Percentiles rank a stretch among this genome's conserved stretches.
Evolutionary conservation across 352 stramenopile species (phyloP).

Genomic region (Globisporangium polare): DNA sequence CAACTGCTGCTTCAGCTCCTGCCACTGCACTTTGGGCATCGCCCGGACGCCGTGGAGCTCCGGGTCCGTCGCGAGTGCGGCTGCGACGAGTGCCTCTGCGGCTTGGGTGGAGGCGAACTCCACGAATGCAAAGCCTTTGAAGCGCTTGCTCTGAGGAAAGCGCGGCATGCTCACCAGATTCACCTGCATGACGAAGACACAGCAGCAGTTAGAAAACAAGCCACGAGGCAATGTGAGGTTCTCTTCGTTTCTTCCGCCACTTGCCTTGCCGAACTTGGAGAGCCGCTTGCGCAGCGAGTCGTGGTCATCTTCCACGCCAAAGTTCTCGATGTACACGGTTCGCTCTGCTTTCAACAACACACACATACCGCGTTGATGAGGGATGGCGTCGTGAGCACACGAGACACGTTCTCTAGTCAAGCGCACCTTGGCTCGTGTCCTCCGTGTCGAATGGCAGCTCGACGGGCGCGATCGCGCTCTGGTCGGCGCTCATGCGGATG

Average conservation of each 20-base stretch:
- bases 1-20: constrained; percentile 60
- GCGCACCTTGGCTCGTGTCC: constrained; percentile 18
- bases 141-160: constrained; percentile 57
- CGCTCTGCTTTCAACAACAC: constrained; percentile 25
- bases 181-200: constrained; percentile 21
- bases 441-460: constrained; percentile 26
- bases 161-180: constrained; percentile 74
- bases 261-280: constrained; percentile 57
- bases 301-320: constrained; percentile 52
- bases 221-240: too few relatives aligned
- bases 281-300: constrained; percentile 60
- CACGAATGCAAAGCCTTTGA: constrained; percentile 84
- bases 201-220: neutral
- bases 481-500: constrained; percentile 39
- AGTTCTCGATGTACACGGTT: constrained; percentile 79
- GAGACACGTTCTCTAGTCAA: neutral
- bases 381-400: neutral
- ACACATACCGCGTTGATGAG: neutral
- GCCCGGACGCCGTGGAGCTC: constrained; percentile 37
- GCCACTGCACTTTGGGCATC: constrained; percentile 59
- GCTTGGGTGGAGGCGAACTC: constrained; percentile 50
- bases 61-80: constrained; percentile 15
- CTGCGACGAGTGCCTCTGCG: constrained; percentile 24
- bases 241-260: neutral
- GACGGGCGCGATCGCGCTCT: constrained; percentile 42